Evolutionary conservation across 331 rosid genomes (phyloP), one percentile per base, ranked within the genome.

Genomic region (Acacia pycnantha): DNA sequence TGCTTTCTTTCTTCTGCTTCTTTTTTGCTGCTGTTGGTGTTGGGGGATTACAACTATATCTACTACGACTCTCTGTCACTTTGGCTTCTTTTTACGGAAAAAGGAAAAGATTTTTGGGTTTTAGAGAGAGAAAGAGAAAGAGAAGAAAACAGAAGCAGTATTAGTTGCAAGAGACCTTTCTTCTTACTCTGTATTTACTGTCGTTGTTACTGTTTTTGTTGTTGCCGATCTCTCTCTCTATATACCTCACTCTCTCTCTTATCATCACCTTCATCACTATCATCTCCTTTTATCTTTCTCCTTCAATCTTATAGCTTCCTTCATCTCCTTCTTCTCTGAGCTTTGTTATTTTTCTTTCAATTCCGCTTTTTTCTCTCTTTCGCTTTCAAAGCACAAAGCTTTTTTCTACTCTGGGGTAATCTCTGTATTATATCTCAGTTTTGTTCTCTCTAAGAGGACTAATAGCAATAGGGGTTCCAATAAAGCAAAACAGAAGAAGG

Each of bases 1-100:
- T 68, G 48, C 48, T 35, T 64, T 68, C 73, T 67, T 3, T 14
- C 19, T 51, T 16, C 27, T 35, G 48, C 70, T 65, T 16, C 43
- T 59, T 59, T 64, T 64, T 64, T 37, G 47, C 47, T 78, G 65
- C 83, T 44, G 90, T 68, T 47, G 27, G 19, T 61, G 56, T 8
- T 68, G 73, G 73, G 79, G 65, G 65, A 76, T 84, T 77, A 81
- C 26, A 33, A 66, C 72, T 33, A 33, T 33, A 31, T 27, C 44
- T 33, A 66, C 88, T 81, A 79, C 78, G 77, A 87, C 93, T 89
- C 90, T 82, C 90, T 90, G 92, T 82, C 90, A 85, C 89, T 90
- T 82, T 90, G 93, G 90, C 91, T 88, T 91, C 87, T 83, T 81
- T 46, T 27, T 64, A 71, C 72, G 65, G 85, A 53, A 78, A 64